Percentiles rank a stretch among this genome's conserved stretches.
Evolutionary conservation across 768 basidiomycete genomes (phyloP).

Genomic region (Kwoniella europaea): DNA sequence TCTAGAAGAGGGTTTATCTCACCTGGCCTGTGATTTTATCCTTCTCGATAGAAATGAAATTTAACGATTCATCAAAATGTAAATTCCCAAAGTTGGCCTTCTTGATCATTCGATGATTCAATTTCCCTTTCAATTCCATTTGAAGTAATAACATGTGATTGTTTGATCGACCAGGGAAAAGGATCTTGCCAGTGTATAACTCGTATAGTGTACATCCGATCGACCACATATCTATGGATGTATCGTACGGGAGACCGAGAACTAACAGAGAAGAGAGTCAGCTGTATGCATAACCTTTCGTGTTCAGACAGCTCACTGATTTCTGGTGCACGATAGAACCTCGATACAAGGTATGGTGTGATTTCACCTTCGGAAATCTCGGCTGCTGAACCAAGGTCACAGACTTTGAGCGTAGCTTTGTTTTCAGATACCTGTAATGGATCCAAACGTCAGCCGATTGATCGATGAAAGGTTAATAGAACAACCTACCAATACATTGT

Average conservation of each 20-base stretch:
- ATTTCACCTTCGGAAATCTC: conserved; percentile 89
- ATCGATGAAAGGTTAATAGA: neutral
- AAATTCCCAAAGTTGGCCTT: conserved; percentile 87
- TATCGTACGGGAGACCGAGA: conserved; percentile 92
- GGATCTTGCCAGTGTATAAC: conserved; percentile 88
- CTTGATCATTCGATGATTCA: conserved; percentile 92
- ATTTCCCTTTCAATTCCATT: conserved; percentile 96
- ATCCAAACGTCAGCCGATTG: neutral
- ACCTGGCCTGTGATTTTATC: conserved; percentile 84
- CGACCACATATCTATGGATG: conserved; percentile 93
- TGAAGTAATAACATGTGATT: conserved; percentile 96
- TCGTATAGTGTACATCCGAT: conserved; percentile 86
- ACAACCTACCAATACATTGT: conserved; percentile 84
- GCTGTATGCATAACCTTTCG: neutral
- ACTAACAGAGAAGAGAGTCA: conserved; percentile 63
- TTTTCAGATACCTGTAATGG: conserved; percentile 81
- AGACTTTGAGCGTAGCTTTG: conserved; percentile 90
- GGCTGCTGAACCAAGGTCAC: conserved; percentile 95
- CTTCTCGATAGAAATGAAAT: conserved; percentile 77
- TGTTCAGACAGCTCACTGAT: conserved; percentile 71
- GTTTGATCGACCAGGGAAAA: conserved; percentile 94
- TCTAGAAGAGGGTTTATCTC: conserved; percentile 57
- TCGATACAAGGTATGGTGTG: conserved; percentile 94
- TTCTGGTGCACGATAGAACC: conserved; percentile 98
- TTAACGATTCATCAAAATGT: conserved; percentile 92